Evolutionary conservation across 805 yeast species (phyloP).

Genomic region (Yamadazyma sp.): DNA sequence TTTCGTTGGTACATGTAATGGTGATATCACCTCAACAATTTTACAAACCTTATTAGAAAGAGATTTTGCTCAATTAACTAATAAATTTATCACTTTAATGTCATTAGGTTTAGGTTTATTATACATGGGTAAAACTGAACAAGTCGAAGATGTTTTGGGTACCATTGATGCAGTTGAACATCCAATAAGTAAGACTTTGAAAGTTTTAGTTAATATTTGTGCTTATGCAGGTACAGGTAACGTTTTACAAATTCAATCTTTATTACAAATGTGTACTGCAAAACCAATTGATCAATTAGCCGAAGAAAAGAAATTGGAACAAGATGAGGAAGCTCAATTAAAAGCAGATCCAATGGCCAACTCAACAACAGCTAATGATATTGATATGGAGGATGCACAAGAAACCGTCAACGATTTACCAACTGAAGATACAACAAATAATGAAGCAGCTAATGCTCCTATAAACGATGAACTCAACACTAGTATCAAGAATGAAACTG

Average conservation of each 20-base stretch:
- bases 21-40: conserved; percentile 90
- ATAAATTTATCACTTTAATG: conserved; percentile 86
- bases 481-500: conserved; percentile 17
- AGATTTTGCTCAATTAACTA: conserved; percentile 68
- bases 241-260: conserved; percentile 87
- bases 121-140: conserved; percentile 91
- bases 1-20: conserved; percentile 93
- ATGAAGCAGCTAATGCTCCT: conserved; percentile 13
- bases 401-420: too few species aligned
- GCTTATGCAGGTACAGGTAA: conserved; percentile 98
- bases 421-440: conserved; percentile 23
- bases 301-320: conserved; percentile 57
- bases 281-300: conserved; percentile 55
- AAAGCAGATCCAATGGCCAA: conserved; percentile 23
- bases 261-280: conserved; percentile 85
- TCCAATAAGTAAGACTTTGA: conserved; percentile 85
- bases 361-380: conserved; percentile 24
- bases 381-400: conserved; percentile 27
- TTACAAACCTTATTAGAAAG: conserved; percentile 88
- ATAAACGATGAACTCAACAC: conserved; percentile 10
- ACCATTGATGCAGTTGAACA: conserved; percentile 94
- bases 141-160: conserved; percentile 89
- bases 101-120: conserved; percentile 89
- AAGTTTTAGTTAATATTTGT: conserved; percentile 85
- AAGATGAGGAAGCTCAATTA: conserved; percentile 36